Evolutionary conservation across 441 rosid species (phyloP), one percentile per base, ranked within the genome.

Genomic region (Bocquillonia castaneifolia): DNA sequence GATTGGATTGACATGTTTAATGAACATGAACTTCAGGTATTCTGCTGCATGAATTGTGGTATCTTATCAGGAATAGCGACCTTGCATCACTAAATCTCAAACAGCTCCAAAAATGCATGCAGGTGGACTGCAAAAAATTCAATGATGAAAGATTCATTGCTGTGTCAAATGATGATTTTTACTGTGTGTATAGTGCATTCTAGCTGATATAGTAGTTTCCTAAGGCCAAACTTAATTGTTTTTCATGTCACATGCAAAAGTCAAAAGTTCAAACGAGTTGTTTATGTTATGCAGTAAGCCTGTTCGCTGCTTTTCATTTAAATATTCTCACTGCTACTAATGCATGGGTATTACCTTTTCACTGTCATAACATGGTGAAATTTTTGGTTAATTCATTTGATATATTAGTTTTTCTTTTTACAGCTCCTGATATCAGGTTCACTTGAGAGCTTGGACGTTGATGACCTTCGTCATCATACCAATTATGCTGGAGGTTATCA

Each of bases 391-490:
- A 15, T 57, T 51, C 37, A n/a, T 39, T 60, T 74, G 59, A 52
- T n/a, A 3, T 23, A 32, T 66, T 5, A 64, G 3, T 74, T 54
- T 77, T 53, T 79, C 72, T n/a, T n/a, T 81, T 77, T 72, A 67
- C 87, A 94, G 99, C 94, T 94, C 73, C 83, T 94, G 66, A 89
- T 94, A 80, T 90, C 97, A 37, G 99, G 99, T 73, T 94, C 99
- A 66, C 89, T 90, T 45, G 99, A 94, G 52, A 87, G 96, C 81
- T 81, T 94, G 91, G 99, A 94, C 79, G 82, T 94, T 81, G 98
- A 88, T 73, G 99, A 94, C 79, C 80, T 94, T 72, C 85, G 94
- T 36, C 57, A 59, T 50, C 67, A 90, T 79, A 82, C 99, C 76
- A 90, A 85, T 72, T 94, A 92, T 64, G 85, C 92, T 1, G 99